Base-by-base conservation (phyloP, 1,284 basidiomycete species). In the Sparassis latifolia region DNA sequence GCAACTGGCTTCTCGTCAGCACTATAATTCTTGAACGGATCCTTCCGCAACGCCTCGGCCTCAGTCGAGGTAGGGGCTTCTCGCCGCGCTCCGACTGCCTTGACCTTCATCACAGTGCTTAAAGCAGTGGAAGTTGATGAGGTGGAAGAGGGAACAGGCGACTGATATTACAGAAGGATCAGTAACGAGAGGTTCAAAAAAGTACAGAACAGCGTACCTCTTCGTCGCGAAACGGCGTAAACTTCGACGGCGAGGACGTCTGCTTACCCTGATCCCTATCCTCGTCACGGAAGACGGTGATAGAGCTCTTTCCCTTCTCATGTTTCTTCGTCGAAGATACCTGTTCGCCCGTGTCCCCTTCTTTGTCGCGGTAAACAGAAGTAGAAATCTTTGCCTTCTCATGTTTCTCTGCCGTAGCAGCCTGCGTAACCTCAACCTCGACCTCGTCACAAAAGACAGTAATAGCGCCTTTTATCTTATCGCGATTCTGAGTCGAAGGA, bases 11-110 rank as follows among this genome's bases (percentile, higher is more conserved):
- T 64, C 48, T 66, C 64, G 10, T 61, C 63, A 6, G 52, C 60
- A 20, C 49, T 51, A 51, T 89, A 86, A 60, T 89, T 89, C 72
- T 87, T 89, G 64, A 89, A 68, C 2, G 87, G 87, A 63, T 89
- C 84, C 60, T 79, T 86, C 52, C 85, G 72, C 52, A 89, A 64
- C 2, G 85, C 86, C 62, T 89, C 86, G 10, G 84, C 83, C 64
- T 89, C 85, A 1, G 74, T 65, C 32, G 65, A 61, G 41, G 70
- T 66, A 5, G 70, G 71, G 45, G 67, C 74, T 29, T 69, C 62
- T 49, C 72, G 55, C 10, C 52, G 56, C 1, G 53, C 35, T 12
- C 52, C 53, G 5, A 51, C 42, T 1, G 58, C 72, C 64, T 76
- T 79, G 33, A 73, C 69, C 60, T 81, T 86, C 77, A 86, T 85